A percentile compares a stretch with the other conserved stretches of the same genome.
phyloP scores from a whole-genome alignment of 2,329 filamentous ascomycete genomes.

The Colletotrichum orchidophilum region DNA sequence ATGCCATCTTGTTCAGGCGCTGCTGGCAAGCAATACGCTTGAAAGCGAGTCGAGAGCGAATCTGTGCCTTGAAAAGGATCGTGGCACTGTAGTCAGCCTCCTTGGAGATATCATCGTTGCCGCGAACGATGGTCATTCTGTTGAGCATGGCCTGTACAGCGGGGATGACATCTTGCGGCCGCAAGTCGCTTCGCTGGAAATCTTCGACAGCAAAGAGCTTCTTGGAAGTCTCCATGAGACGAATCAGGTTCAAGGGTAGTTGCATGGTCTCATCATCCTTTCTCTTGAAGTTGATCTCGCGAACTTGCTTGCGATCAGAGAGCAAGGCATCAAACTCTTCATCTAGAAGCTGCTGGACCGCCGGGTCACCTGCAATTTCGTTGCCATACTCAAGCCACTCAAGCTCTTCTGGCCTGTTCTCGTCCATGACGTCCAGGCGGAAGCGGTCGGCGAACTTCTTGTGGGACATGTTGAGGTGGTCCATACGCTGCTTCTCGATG shows the following conservation, averaged over 20 bases:
- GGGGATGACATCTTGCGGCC: slow-evolving; percentile 87
- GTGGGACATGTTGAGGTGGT: slow-evolving; percentile 84
- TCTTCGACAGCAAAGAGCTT: slow-evolving; percentile 91
- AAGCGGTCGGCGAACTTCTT: slow-evolving; percentile 82
- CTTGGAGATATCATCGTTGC: slow-evolving; percentile 79
- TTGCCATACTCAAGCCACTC: slow-evolving; percentile 87
- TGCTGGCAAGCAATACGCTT: slow-evolving; percentile 90
- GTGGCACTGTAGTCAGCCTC: slow-evolving; percentile 93
- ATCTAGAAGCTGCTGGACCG: slow-evolving; percentile 86
- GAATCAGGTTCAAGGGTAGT: slow-evolving; percentile 88
- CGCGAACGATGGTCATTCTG: slow-evolving; percentile 85
- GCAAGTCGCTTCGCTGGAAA: slow-evolving; percentile 85
- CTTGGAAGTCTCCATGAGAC: slow-evolving; percentile 91
- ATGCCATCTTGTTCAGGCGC: slow-evolving; percentile 87
- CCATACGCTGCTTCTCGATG: slow-evolving; percentile 93
- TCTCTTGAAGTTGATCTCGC: slow-evolving; percentile 71
- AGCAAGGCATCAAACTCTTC: slow-evolving; percentile 84
- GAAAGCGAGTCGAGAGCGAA: slow-evolving; percentile 90
- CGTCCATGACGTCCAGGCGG: slow-evolving; percentile 86
- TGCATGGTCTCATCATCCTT: slow-evolving; percentile 89
- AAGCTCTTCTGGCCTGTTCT: slow-evolving; percentile 60
- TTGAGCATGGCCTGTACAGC: slow-evolving; percentile 79
- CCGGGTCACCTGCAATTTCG: slow-evolving; percentile 87
- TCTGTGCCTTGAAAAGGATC: slow-evolving; percentile 88
- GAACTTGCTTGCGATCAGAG: slow-evolving; percentile 79